Evolutionary conservation across 2,329 filamentous ascomycete genomes (phyloP).

Genomic region (Aspergillus pseudonomiae): DNA sequence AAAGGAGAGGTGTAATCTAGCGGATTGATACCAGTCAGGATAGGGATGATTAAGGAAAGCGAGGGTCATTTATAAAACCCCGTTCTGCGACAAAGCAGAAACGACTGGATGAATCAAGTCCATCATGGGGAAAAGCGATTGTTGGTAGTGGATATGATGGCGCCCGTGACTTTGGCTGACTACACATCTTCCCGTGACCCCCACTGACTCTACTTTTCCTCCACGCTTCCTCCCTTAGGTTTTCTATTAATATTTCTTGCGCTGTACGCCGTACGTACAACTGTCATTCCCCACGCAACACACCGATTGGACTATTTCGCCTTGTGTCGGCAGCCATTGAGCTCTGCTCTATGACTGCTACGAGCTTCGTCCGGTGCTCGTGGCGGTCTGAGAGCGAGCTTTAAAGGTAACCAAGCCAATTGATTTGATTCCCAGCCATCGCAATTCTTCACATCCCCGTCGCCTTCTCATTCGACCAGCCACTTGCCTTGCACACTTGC

Average conservation of each 20-base stretch:
- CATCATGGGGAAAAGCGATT: too few species aligned
- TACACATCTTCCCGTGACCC: slow-evolving; percentile 5
- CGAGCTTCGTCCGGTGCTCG: slow-evolving; percentile 22
- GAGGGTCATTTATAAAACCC: background rate
- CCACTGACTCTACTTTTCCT: background rate
- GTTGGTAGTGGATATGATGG: background rate
- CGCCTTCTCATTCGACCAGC: slow-evolving; percentile 33
- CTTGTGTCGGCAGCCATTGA: slow-evolving; percentile 20
- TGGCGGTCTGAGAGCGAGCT: slow-evolving; percentile 25
- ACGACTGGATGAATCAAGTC: background rate
- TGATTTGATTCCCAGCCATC: slow-evolving; percentile 41
- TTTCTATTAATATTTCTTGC: slow-evolving; percentile 5
- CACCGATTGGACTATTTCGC: slow-evolving; percentile 7
- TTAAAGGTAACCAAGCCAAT: slow-evolving; percentile 13
- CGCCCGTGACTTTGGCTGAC: background rate
- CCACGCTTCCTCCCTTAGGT: background rate
- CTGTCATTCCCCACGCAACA: slow-evolving; percentile 10
- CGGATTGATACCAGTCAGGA: background rate
- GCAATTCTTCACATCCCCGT: slow-evolving; percentile 33
- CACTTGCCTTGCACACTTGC: slow-evolving; percentile 27
- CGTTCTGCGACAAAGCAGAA: background rate
- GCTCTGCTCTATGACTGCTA: slow-evolving; percentile 25
- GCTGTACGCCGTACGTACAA: slow-evolving; percentile 3
- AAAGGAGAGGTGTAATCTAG: background rate
- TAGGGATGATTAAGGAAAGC: background rate